Evolutionary conservation across 106 monocot species (phyloP).

Genomic region (Platanthera zijinensis): DNA sequence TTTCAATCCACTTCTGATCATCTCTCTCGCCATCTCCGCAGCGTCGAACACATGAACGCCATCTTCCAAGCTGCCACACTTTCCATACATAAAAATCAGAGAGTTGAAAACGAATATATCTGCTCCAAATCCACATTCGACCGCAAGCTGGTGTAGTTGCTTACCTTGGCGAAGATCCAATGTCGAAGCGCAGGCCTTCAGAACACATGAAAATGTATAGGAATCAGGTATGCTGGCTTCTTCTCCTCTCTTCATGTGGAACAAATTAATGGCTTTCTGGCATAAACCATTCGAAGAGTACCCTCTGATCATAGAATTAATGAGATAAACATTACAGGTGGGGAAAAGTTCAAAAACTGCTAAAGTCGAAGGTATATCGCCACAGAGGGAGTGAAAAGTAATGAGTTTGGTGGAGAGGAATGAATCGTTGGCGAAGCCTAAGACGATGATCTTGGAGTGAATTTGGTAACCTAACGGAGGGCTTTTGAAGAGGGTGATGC

Average conservation of each 20-base stretch:
- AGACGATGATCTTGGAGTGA: constrained; percentile 37
- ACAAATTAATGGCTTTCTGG: constrained; percentile 33
- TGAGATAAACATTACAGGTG: constrained; percentile 24
- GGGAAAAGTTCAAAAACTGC: constrained; percentile 15
- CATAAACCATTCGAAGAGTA: constrained; percentile 30
- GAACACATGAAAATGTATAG: constrained; percentile 38
- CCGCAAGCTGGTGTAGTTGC: constrained; percentile 28
- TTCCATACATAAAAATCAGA: constrained; percentile 42
- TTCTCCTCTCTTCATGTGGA: constrained; percentile 15
- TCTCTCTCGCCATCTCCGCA: constrained; percentile 14
- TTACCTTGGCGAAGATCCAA: constrained; percentile 18
- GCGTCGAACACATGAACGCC: constrained; percentile 34
- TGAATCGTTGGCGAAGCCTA: constrained; percentile 30
- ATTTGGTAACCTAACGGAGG: constrained; percentile 13
- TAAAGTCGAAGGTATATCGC: constrained; percentile 9
- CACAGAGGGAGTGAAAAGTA: constrained; percentile 39
- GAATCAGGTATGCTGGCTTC: constrained; percentile 23
- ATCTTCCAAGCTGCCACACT: constrained; percentile 31
- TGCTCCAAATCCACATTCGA: constrained; percentile 14
- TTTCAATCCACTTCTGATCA: constrained; percentile 33
- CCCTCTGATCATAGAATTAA: constrained; percentile 46
- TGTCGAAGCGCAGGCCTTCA: constrained; percentile 41
- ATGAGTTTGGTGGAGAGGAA: constrained; percentile 48
- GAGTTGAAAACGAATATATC: constrained; percentile 53
- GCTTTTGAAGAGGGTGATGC: constrained; percentile 12